phyloP scores from a whole-genome alignment of 73 alveolate species.

The Effrenium voratum region DNA sequence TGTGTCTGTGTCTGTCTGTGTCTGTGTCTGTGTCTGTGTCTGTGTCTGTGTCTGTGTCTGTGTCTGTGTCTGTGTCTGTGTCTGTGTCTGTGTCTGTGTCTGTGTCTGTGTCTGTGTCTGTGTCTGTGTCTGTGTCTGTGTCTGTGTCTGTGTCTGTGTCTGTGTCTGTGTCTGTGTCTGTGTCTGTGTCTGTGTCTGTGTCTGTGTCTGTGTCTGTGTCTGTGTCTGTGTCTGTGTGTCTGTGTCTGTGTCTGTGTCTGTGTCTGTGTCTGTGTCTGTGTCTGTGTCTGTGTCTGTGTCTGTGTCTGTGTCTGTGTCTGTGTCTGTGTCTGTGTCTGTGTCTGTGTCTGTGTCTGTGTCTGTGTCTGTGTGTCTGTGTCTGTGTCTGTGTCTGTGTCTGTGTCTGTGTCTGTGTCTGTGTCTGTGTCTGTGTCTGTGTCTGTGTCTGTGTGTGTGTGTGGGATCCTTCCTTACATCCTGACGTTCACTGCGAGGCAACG shows the following conservation, averaged over 20 bases:
- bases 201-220: neutral
- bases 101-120: neutral
- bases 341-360: neutral
- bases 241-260: neutral
- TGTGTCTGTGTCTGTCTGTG: neutral
- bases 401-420: neutral
- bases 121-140: neutral
- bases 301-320: neutral
- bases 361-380: neutral
- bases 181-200: neutral
- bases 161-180: neutral
- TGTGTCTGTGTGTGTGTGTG: neutral
- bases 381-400: neutral
- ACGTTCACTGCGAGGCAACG: neutral
- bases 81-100: neutral
- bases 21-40: neutral
- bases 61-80: neutral
- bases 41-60: neutral
- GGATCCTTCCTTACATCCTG: neutral
- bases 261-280: neutral
- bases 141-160: neutral
- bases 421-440: neutral
- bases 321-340: slow-evolving; percentile 4
- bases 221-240: neutral
- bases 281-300: neutral